phyloP scores from a whole-genome alignment of 345 rosid genomes.

The Crucihimalaya himalaica region DNA sequence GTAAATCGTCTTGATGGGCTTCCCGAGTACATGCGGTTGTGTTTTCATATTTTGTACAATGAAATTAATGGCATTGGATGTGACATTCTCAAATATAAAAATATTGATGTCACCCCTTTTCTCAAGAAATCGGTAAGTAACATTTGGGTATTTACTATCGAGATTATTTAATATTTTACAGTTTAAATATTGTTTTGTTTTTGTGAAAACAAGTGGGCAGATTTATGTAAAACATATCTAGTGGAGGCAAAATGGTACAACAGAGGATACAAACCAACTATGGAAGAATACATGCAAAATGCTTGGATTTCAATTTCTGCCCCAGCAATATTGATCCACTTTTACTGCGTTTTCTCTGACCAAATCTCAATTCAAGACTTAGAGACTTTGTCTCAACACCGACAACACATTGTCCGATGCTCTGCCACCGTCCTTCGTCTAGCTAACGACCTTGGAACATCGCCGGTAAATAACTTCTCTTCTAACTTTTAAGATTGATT shows the following conservation, averaged over 20 bases:
- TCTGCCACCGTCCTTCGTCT: slow-evolving; percentile 37
- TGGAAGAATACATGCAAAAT: slow-evolving; percentile 47
- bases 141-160: neutral
- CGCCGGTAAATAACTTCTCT: slow-evolving; percentile 36
- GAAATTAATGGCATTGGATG: slow-evolving; percentile 27
- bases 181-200: neutral
- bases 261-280: slow-evolving; percentile 39
- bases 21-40: slow-evolving; percentile 34
- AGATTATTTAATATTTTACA: neutral
- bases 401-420: slow-evolving; percentile 13
- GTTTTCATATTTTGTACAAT: slow-evolving; percentile 32
- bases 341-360: slow-evolving; percentile 17
- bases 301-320: slow-evolving; percentile 39
- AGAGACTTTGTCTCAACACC: slow-evolving; percentile 4
- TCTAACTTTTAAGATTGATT: neutral
- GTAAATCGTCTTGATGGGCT: slow-evolving; percentile 2
- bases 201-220: slow-evolving; percentile 44
- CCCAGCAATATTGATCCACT: slow-evolving; percentile 16
- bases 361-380: slow-evolving; percentile 24
- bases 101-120: slow-evolving; percentile 2
- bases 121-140: slow-evolving; percentile 34
- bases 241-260: slow-evolving; percentile 53
- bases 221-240: slow-evolving; percentile 40
- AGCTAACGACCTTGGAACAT: slow-evolving; percentile 47
- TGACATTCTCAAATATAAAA: slow-evolving; percentile 15